A percentile compares a stretch with the other conserved stretches of the same genome.
These are phyloP conservation scores for Lasiodiplodia theobromae DNA, from an alignment of 2,329 filamentous ascomycete genomes.

Conservation along the genomic window DNA sequence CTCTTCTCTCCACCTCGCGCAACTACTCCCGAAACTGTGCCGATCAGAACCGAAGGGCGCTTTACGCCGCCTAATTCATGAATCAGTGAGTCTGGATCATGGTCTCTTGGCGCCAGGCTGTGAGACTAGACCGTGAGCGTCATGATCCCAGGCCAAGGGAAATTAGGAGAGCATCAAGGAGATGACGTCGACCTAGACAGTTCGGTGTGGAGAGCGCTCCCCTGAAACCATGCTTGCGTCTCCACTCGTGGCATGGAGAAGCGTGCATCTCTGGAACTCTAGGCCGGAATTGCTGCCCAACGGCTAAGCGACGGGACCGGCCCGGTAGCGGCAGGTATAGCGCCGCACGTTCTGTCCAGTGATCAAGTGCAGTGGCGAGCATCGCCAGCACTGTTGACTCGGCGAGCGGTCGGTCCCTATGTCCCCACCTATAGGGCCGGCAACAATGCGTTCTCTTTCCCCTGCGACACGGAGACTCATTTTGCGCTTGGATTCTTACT, in stretches of 20 bases:
- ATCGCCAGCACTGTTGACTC: slow-evolving; percentile 12
- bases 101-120: background rate
- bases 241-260: background rate
- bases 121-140: too few species aligned
- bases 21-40: slow-evolving; percentile 15
- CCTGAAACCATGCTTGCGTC: background rate
- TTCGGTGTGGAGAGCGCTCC: background rate
- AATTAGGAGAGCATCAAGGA: background rate
- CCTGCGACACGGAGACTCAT: background rate
- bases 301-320: slow-evolving; percentile 14
- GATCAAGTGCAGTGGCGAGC: slow-evolving; percentile 16
- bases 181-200: slow-evolving; percentile 10
- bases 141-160: background rate
- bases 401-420: background rate
- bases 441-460: background rate
- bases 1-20: background rate
- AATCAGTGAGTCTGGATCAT: background rate
- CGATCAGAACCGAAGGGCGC: background rate
- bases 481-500: background rate
- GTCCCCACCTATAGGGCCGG: background rate
- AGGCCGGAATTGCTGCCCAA: slow-evolving; percentile 17
- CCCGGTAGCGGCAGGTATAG: slow-evolving; percentile 11
- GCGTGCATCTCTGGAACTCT: background rate
- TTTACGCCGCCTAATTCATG: background rate
- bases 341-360: background rate